phyloP scores from a whole-genome alignment of 306 rosid species.

The Casuarina glauca region DNA sequence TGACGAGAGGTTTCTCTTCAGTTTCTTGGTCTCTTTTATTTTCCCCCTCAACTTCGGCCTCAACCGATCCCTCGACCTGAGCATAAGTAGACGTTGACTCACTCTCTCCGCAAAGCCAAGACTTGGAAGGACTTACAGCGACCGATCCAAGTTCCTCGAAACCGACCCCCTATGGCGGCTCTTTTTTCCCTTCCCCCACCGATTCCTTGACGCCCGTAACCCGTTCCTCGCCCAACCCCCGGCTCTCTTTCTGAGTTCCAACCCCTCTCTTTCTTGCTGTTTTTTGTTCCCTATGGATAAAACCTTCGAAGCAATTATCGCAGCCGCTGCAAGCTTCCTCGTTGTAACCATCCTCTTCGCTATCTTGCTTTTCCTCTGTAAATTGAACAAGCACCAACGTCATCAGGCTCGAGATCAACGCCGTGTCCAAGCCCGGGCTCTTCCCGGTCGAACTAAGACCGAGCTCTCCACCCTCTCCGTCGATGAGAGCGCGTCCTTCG shows the following conservation, averaged over 20 bases:
- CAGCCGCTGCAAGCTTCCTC: conserved; percentile 60
- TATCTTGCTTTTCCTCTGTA: conserved; percentile 36
- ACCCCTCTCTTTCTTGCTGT: background rate
- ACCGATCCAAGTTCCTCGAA: conserved; percentile 23
- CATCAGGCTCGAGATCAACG: background rate
- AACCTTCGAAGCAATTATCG: conserved; percentile 18
- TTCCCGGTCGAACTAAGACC: background rate
- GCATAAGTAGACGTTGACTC: background rate
- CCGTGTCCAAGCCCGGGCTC: background rate
- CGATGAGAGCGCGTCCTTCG: conserved; percentile 68
- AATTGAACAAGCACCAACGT: background rate
- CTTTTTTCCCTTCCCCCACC: background rate
- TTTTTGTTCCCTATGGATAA: background rate
- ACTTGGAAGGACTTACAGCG: background rate
- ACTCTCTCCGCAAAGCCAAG: background rate
- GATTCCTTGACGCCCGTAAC: background rate
- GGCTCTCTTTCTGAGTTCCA: background rate
- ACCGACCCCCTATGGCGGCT: background rate
- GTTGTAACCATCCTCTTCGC: conserved; percentile 42
- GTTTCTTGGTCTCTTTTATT: too few species aligned
- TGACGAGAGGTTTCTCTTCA: too few species aligned
- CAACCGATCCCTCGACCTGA: too few species aligned
- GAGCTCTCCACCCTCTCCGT: conserved; percentile 23
- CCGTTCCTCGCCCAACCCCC: background rate
- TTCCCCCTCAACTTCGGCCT: too few species aligned